These are phyloP conservation scores for Talaromyces albobiverticillius DNA, from an alignment of 2,329 filamentous ascomycete genomes.

Conservation along the genomic window DNA sequence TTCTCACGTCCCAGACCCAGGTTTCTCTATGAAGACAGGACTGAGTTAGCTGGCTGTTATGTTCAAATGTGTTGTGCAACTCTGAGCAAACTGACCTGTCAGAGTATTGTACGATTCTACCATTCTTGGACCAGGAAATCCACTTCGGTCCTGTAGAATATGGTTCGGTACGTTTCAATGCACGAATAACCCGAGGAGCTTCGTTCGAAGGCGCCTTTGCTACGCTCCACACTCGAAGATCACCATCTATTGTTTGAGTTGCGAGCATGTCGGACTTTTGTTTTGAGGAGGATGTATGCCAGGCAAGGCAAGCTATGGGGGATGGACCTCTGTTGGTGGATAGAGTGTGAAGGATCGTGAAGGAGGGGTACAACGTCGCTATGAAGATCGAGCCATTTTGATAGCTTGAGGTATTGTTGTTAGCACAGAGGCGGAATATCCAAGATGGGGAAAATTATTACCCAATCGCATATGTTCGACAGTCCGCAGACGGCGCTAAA, in stretches of 20 bases:
- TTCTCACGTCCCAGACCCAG: slow-evolving; percentile 92
- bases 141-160: slow-evolving; percentile 77
- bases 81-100: slow-evolving; percentile 66
- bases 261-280: slow-evolving; percentile 98
- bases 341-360: slow-evolving; percentile 90
- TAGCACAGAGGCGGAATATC: background rate
- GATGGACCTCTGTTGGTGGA: slow-evolving; percentile 81
- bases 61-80: background rate
- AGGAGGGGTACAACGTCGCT: slow-evolving; percentile 82
- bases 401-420: slow-evolving; percentile 58
- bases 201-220: slow-evolving; percentile 73
- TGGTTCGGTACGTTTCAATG: slow-evolving; percentile 72
- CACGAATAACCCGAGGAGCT: slow-evolving; percentile 81
- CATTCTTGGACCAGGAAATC: slow-evolving; percentile 99
- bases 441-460: slow-evolving; percentile 39
- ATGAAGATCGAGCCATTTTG: slow-evolving; percentile 92
- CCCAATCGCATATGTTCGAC: slow-evolving; percentile 94
- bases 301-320: slow-evolving; percentile 79
- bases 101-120: slow-evolving; percentile 86
- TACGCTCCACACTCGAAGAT: slow-evolving; percentile 94
- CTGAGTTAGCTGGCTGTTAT: background rate
- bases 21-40: slow-evolving; percentile 64
- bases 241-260: slow-evolving; percentile 85
- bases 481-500: slow-evolving; percentile 83
- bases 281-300: slow-evolving; percentile 94